Evolutionary conservation across 371 early-diverging fungal species (phyloP).

Genomic region (Syncephalis fuscata): DNA sequence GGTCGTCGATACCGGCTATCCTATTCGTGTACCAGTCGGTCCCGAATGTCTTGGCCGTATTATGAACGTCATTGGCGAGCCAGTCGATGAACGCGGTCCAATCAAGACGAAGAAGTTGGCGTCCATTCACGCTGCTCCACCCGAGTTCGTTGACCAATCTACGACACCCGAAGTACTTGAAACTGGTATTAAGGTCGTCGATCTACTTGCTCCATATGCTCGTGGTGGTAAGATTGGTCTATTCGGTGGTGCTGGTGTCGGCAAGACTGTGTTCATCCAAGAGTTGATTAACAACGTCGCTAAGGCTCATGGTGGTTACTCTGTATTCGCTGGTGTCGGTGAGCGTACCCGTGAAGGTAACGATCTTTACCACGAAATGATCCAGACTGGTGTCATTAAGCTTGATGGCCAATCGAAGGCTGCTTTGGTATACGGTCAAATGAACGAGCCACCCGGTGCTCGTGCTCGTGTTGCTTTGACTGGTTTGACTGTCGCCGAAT

Average conservation of each 20-base stretch:
- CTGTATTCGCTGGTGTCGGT: slow-evolving; percentile 94
- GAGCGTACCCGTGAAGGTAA: slow-evolving; percentile 98
- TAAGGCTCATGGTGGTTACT: slow-evolving; percentile 97
- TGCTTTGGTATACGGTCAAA: slow-evolving; percentile 95
- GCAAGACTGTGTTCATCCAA: slow-evolving; percentile 96
- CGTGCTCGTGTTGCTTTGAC: slow-evolving; percentile 98
- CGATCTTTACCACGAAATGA: slow-evolving; percentile 98
- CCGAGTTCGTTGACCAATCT: slow-evolving; percentile 91
- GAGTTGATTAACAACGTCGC: slow-evolving; percentile 97
- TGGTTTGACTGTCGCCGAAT: slow-evolving; percentile 95
- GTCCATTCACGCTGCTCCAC: slow-evolving; percentile 89
- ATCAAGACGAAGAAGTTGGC: slow-evolving; percentile 74
- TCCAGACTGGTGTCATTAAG: slow-evolving; percentile 86
- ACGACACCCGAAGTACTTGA: slow-evolving; percentile 91
- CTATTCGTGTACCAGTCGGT: slow-evolving; percentile 90
- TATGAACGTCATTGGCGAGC: slow-evolving; percentile 97
- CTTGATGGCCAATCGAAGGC: slow-evolving; percentile 90
- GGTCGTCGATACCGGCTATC: slow-evolving; percentile 86
- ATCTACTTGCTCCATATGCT: slow-evolving; percentile 94
- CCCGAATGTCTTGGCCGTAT: slow-evolving; percentile 93
- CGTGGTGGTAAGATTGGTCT: slow-evolving; percentile 98
- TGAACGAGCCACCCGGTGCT: slow-evolving; percentile 99
- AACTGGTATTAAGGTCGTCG: slow-evolving; percentile 98
- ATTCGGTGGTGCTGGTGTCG: slow-evolving; percentile 98
- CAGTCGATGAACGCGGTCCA: slow-evolving; percentile 95